Evolutionary conservation across 2,329 filamentous ascomycete genomes (phyloP).

Genomic region (Colletotrichum sp.): DNA sequence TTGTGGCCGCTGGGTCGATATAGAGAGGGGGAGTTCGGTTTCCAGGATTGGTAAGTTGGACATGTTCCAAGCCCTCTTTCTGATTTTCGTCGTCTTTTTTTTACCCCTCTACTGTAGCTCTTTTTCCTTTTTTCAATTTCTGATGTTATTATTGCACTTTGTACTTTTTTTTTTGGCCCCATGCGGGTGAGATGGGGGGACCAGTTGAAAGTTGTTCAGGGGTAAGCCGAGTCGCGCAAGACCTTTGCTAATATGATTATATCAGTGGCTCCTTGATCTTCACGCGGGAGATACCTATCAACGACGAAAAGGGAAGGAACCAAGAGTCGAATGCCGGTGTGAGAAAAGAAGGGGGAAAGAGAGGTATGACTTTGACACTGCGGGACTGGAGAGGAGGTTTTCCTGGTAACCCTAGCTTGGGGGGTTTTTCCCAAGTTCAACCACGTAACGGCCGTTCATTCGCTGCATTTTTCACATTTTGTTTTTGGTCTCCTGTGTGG

Average conservation of each 20-base stretch:
- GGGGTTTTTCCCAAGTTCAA: conserved; percentile 12
- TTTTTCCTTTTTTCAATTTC: background rate
- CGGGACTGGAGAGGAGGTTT: conserved; percentile 14
- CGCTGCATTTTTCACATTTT: conserved; percentile 1
- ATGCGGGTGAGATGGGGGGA: background rate
- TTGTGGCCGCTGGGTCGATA: background rate
- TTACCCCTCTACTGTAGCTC: background rate
- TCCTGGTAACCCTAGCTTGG: conserved; percentile 7
- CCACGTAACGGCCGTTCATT: conserved; percentile 22
- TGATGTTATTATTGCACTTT: background rate
- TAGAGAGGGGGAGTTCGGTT: background rate
- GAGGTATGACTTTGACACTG: background rate
- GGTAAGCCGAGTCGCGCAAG: background rate
- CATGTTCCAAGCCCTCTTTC: background rate
- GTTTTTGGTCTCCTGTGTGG: background rate
- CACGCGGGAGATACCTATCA: background rate
- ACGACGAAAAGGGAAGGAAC: background rate
- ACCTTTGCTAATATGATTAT: conserved; percentile 10
- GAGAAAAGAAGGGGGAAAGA: background rate
- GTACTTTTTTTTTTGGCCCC: background rate
- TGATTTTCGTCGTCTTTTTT: background rate
- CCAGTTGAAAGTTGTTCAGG: background rate
- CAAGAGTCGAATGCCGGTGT: background rate
- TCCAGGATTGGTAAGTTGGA: conserved; percentile 7
- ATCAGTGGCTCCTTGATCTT: conserved; percentile 6